These are phyloP conservation scores for Choanephora cucurbitarum DNA, from an alignment of 371 early-diverging fungal species.

Conservation along the genomic window DNA sequence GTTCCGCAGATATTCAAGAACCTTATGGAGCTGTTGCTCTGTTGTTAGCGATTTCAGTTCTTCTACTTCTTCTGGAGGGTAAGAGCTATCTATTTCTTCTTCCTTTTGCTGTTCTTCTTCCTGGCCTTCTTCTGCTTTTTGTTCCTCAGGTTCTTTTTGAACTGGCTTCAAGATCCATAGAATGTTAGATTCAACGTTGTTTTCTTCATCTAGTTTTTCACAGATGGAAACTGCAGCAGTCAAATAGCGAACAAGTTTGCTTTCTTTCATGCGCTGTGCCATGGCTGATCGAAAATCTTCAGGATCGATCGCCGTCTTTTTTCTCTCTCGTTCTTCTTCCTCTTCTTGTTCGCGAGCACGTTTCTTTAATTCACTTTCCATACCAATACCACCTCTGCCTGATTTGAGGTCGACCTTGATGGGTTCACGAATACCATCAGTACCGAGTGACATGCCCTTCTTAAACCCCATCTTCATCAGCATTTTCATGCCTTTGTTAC, in stretches of 20 bases:
- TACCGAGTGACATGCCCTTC: conserved; percentile 47
- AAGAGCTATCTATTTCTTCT: conserved; percentile 16
- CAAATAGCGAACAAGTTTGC: conserved; percentile 22
- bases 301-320: conserved; percentile 36
- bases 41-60: conserved; percentile 27
- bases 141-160: conserved; percentile 10
- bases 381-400: conserved; percentile 50
- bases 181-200: conserved; percentile 23
- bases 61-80: conserved; percentile 31
- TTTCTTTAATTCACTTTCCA: conserved; percentile 41
- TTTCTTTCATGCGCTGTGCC: conserved; percentile 38
- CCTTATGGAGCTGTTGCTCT: conserved; percentile 41
- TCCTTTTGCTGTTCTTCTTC: conserved; percentile 9
- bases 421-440: conserved; percentile 42
- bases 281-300: conserved; percentile 37
- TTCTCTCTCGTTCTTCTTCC: conserved; percentile 42
- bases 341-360: conserved; percentile 21
- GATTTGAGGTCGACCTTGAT: conserved; percentile 52
- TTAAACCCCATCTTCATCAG: conserved; percentile 74
- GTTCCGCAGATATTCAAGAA: conserved; percentile 52
- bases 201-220: conserved; percentile 46
- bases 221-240: conserved; percentile 43
- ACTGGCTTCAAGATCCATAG: conserved; percentile 31
- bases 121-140: conserved; percentile 11
- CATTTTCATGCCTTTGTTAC: conserved; percentile 72